phyloP scores from a whole-genome alignment of 371 early-diverging fungal genomes.

The Lichtheimia hyalospora region DNA sequence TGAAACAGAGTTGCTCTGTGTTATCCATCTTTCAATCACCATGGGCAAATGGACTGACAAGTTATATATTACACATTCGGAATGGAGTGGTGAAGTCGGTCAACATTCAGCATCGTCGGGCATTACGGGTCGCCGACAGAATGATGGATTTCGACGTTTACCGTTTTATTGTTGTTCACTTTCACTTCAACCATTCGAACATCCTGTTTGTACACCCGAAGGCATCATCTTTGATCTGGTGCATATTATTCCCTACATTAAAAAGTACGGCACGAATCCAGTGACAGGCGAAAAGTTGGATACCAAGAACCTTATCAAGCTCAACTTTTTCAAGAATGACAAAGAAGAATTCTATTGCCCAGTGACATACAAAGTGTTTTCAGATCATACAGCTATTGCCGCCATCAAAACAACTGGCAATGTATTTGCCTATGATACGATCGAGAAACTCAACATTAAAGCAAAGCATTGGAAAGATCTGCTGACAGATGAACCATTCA shows the following conservation, averaged over 20 bases:
- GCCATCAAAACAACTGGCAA: constrained; percentile 87
- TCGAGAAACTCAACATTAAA: constrained; percentile 86
- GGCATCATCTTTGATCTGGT: constrained; percentile 88
- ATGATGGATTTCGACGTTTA: constrained; percentile 66
- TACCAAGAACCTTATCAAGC: constrained; percentile 68
- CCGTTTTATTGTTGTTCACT: constrained; percentile 89
- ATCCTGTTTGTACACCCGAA: constrained; percentile 85
- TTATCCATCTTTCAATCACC: not conserved
- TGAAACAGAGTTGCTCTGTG: too few species aligned
- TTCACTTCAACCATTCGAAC: constrained; percentile 83
- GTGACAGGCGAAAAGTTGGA: constrained; percentile 83
- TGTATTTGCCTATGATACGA: constrained; percentile 86
- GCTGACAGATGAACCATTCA: constrained; percentile 86
- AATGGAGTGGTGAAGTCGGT: constrained; percentile 86
- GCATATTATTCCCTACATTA: constrained; percentile 84
- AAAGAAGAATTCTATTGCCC: constrained; percentile 88
- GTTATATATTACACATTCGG: constrained; percentile 84
- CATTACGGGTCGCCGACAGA: constrained; percentile 39
- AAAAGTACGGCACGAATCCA: constrained; percentile 85
- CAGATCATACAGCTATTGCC: constrained; percentile 88
- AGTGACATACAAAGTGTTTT: constrained; percentile 86
- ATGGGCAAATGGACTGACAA: constrained; percentile 61
- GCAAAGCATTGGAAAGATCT: constrained; percentile 86
- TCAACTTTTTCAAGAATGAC: constrained; percentile 81
- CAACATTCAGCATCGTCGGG: constrained; percentile 67